Base-by-base conservation (phyloP, 768 basidiomycete genomes). In the Termitomyces sp. region DNA sequence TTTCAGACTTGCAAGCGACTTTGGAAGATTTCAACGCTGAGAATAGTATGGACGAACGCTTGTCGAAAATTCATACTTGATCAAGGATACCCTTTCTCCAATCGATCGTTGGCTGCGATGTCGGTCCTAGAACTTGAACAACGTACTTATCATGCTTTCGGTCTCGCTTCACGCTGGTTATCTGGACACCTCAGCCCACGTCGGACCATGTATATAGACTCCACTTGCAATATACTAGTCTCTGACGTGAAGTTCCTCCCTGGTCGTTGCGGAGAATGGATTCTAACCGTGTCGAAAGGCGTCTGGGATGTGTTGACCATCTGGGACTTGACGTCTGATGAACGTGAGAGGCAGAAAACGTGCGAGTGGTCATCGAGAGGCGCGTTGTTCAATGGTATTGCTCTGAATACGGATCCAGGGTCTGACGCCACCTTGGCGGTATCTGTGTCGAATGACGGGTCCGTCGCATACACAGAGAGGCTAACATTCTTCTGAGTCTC, bases 301-400 rank as follows among this genome's bases (percentile, higher is more conserved):
- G 80, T 89, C 52, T 89, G 87, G 87, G 82, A 83, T 43, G 72
- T 75, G 18, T 63, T 88, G 50, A 73, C 77, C 1, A 64, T 85
- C 20, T 87, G 87, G 83, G 76, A 83, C 32, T 61, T 65, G 9
- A 52, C 70, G 14, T 60, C 58, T 41, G 48, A 30, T 30, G 28
- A 50, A 9, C 54, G 52, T 16, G 30, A 50, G 7, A 61, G 69
- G 30, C 59, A 63, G 7, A 78, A 74, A 62, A 60, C 74, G 12
- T 78, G 75, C 14, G 74, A 81, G 52, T 88, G 87, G 86, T 78
- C 76, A 30, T 80, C 77, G 0, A 76, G 78, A 54, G 80, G 80
- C 16, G 80, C 77, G 0, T 66, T 86, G 8, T 82, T 87, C 59
- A 78, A 75, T 41, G 81, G 79, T 2, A 72, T 86, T 54, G 72